Evolutionary conservation across 2,329 filamentous ascomycete species (phyloP).

Genomic region (Pezicula neosporulosa): DNA sequence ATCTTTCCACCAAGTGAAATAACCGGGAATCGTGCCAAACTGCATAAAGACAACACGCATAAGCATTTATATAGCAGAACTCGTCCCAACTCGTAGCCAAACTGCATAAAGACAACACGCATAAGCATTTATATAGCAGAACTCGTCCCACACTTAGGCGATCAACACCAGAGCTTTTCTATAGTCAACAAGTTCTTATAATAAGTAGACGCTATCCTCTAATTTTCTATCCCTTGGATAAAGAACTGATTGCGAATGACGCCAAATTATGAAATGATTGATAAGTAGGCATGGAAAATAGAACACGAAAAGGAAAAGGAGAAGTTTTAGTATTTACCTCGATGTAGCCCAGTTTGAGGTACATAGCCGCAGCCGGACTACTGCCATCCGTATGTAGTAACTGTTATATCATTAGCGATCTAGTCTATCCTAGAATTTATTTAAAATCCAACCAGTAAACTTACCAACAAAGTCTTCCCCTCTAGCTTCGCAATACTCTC

Average conservation of each 20-base stretch:
- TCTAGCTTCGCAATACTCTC: constrained; percentile 48
- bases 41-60: neutral
- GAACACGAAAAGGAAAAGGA: neutral
- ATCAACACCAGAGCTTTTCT: too few relatives aligned
- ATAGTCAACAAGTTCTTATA: too few relatives aligned
- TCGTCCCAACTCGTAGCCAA: too few relatives aligned
- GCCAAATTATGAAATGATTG: neutral
- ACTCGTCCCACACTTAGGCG: neutral
- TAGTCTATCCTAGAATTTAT: neutral
- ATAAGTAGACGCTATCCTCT: too few relatives aligned
- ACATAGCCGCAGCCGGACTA: constrained; percentile 49
- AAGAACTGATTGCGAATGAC: neutral
- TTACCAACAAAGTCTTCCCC: constrained; percentile 50
- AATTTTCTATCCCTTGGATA: too few relatives aligned
- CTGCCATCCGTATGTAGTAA: constrained; percentile 50
- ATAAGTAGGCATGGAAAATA: neutral
- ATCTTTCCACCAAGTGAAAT: constrained; percentile 42
- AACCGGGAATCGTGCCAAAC: constrained; percentile 49
- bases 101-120: neutral
- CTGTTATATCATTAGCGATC: constrained; percentile 28
- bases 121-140: neutral
- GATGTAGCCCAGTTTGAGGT: constrained; percentile 52
- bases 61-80: neutral
- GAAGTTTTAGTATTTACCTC: constrained; percentile 30
- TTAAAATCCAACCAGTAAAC: constrained; percentile 21